These are phyloP conservation scores for Candida stauntonica DNA, from an alignment of 805 yeast species.

Conservation along the genomic window DNA sequence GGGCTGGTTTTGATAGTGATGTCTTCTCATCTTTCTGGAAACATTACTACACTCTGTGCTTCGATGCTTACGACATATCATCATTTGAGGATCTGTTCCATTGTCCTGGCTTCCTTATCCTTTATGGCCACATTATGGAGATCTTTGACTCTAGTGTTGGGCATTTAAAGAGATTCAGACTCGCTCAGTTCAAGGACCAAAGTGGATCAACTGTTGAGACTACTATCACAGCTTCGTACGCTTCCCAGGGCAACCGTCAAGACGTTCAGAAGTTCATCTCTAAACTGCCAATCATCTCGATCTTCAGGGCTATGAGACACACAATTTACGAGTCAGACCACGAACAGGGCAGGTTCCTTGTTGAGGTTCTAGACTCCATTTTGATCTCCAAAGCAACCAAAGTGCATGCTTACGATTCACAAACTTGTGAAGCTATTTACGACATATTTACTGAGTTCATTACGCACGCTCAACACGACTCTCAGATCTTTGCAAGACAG, in stretches of 20 bases:
- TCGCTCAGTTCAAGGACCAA: conserved; percentile 14
- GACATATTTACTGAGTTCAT: conserved; percentile 32
- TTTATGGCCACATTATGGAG: conserved; percentile 22
- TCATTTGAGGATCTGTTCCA: conserved; percentile 10
- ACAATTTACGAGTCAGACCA: conserved; percentile 9
- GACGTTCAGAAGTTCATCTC: conserved; percentile 6
- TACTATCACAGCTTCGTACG: conserved; percentile 16
- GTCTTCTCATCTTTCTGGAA: conserved; percentile 57
- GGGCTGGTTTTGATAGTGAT: conserved; percentile 55
- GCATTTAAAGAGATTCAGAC: conserved; percentile 18
- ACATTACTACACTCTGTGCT: conserved; percentile 39
- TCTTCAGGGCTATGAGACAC: conserved; percentile 7
- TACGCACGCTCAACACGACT: conserved; percentile 12
- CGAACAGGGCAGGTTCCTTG: background rate
- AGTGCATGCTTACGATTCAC: conserved; percentile 32
- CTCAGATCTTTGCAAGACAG: conserved; percentile 8
- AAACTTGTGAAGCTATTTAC: conserved; percentile 38
- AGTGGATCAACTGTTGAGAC: conserved; percentile 7
- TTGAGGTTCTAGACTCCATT: conserved; percentile 4
- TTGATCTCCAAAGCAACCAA: conserved; percentile 7
- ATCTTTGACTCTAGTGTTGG: conserved; percentile 21
- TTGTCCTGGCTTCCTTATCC: conserved; percentile 23
- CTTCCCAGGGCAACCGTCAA: conserved; percentile 8
- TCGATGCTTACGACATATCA: conserved; percentile 1
- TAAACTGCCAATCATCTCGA: conserved; percentile 11